Conservation (phyloP, 1,284 basidiomycete genomes). For the Boletellus deceptivus region DNA sequence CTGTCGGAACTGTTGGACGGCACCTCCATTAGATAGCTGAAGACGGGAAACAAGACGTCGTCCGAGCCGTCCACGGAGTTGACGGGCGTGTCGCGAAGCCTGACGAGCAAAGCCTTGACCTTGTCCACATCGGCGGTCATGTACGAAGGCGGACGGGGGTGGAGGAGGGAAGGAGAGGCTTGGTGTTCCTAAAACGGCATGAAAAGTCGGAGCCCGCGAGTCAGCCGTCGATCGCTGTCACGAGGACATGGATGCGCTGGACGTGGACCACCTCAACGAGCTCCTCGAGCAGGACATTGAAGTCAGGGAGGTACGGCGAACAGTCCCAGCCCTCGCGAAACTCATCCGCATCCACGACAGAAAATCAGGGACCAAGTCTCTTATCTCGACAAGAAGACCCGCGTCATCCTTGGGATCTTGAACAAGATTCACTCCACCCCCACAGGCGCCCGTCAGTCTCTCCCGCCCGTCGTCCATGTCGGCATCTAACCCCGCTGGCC, state of each 20-base stretch:
- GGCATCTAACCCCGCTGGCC: constrained; percentile 6
- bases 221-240: constrained; percentile 2
- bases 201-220: constrained; percentile 5
- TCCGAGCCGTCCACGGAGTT: constrained; percentile 49
- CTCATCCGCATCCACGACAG: constrained; percentile 38
- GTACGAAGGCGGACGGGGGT: constrained; percentile 6
- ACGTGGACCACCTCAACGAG: constrained; percentile 52
- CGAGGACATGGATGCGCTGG: constrained; percentile 50
- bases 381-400: constrained; percentile 70
- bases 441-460: constrained; percentile 49
- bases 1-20: constrained; percentile 38
- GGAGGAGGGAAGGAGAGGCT: background rate
- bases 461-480: constrained; percentile 8
- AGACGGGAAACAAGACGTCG: constrained; percentile 51
- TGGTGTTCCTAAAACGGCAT: background rate
- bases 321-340: constrained; percentile 15
- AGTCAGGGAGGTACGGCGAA: constrained; percentile 46
- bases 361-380: constrained; percentile 75
- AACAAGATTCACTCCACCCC: constrained; percentile 78
- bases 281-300: constrained; percentile 53
- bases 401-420: constrained; percentile 61
- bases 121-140: constrained; percentile 34
- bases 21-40: constrained; percentile 53
- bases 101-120: constrained; percentile 45
- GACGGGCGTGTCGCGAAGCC: constrained; percentile 56